Evolutionary conservation across 2,329 filamentous ascomycete genomes (phyloP), one percentile per base, ranked within the genome.

Genomic region (Teratosphaeria pseudoeucalypti): DNA sequence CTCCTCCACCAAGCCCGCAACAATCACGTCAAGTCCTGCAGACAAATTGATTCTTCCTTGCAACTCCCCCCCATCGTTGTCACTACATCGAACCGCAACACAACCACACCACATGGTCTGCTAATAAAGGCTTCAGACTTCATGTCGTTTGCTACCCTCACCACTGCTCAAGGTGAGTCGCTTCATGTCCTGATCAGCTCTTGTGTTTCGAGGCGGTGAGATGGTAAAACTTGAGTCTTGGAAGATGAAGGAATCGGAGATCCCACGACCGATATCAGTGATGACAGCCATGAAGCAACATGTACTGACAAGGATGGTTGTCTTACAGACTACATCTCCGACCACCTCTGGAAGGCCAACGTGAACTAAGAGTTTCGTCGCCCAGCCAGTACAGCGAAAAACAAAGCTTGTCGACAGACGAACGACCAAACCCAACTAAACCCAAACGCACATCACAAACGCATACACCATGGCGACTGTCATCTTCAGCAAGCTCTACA

Each of bases 321-420:
- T 49, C 1, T 23, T 32, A 37, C 58, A 83, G 82, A 85, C 78
- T 85, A 85, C 76, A 85, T 85, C 77, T 85, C 82, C 80, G 83
- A 86, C 78, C 83, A 86, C 78, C 79, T 86, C 75, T 86, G 83
- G 83, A 86, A 85, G 78, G 82, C 83, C 69, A 83, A 81, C 71
- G 79, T 81, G 72, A 85, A 83, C 75, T 84, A 77, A 81, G 76
- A 61, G 34, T 49, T 49, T 49, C 43, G 43, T 49, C 19, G 43
- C 16, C 43, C 43, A 23, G 23, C 5, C 43, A n/a, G 43, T 12
- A 49, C 19, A 49, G 43, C 43, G n/a, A 49, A 26, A 49, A 7
- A 9, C n/a, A 23, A 19, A 19, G 43, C 9, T n/a, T n/a, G 16
- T 49, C 43, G 43, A 49, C 23, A n/a, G 3, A 34, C 19, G 52